Base-by-base conservation (phyloP, 2,329 filamentous ascomycete genomes). In the Neoarthrinium moseri region DNA sequence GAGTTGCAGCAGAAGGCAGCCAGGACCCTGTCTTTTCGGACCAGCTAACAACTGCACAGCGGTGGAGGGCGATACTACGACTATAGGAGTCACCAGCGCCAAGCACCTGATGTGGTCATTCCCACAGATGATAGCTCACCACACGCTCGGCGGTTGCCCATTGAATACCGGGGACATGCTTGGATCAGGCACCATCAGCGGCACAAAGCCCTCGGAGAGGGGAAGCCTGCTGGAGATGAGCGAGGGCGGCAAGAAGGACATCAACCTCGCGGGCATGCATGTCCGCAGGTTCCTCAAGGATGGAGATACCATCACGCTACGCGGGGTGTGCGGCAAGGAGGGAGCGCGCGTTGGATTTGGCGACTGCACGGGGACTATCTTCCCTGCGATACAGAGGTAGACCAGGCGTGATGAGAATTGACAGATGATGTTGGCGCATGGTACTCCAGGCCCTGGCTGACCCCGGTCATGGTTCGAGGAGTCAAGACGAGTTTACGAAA, bases 121-220 rank as follows among this genome's bases (percentile, higher is more conserved):
- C 67, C 80, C 86, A 4, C 88, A 92, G 63, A 91, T 91, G 87
- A 72, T 92, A 32, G 80, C 88, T 1, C 88, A 92, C 62, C 88
- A 92, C 61, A 83, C 84, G 1, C 77, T 89, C 37, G 87, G 84
- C 1, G 88, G 88, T 5, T 94, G 88, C 63, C 81, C 83, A 4
- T 75, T 94, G 73, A 77, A 81, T 37, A 77, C 83, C 0, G 88
- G 88, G 26, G 88, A 94, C 60, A 65, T 94, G 43, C 69, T 94
- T 5, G 89, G 87, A 2, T 89, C 85, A 2, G 89, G 89, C 3
- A 94, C 89, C 2, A 92, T 94, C 56, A 75, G 72, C 55, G 73
- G 73, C 4, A 63, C 68, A 4, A 63, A 58, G 4, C 43, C 56
- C 1, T 53, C 53, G 5, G 63, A 72, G 54, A 62, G 65, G 26